phyloP scores from a whole-genome alignment of 257 asterid species.

The Solanum medicagineum region DNA sequence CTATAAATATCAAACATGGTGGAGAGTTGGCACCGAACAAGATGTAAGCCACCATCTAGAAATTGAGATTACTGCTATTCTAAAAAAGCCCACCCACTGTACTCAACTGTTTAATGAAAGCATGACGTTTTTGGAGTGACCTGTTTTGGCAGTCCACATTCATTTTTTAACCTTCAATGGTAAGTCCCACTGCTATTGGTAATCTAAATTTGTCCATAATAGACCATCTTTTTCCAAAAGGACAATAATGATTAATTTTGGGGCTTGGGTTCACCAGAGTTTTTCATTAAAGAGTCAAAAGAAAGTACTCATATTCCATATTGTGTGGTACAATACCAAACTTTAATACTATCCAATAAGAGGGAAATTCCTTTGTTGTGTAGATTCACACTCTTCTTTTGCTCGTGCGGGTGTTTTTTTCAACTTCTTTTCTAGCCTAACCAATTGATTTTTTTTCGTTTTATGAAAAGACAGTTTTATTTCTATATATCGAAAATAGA shows the following conservation, averaged over 20 bases:
- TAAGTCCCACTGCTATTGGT: background rate
- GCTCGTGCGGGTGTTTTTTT: background rate
- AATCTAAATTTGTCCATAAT: background rate
- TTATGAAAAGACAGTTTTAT: no score
- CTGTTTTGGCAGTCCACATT: constrained; percentile 4
- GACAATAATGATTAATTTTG: background rate
- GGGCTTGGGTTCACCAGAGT: background rate
- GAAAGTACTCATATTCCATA: background rate
- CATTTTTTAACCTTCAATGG: background rate
- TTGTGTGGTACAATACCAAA: background rate
- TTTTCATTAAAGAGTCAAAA: background rate
- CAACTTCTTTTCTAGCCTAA: no score
- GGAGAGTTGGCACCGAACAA: background rate
- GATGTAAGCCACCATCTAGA: background rate
- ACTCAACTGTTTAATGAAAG: constrained; percentile 8
- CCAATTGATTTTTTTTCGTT: no score
- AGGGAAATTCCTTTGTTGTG: background rate
- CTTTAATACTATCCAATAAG: background rate
- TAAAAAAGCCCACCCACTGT: background rate
- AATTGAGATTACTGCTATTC: background rate
- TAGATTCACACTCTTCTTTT: background rate
- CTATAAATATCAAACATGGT: accelerated
- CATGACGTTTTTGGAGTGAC: constrained; percentile 12
- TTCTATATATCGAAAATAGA: no score
- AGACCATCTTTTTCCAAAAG: background rate